phyloP scores from a whole-genome alignment of 1,284 basidiomycete species.

The Rhizoctonia solani region DNA sequence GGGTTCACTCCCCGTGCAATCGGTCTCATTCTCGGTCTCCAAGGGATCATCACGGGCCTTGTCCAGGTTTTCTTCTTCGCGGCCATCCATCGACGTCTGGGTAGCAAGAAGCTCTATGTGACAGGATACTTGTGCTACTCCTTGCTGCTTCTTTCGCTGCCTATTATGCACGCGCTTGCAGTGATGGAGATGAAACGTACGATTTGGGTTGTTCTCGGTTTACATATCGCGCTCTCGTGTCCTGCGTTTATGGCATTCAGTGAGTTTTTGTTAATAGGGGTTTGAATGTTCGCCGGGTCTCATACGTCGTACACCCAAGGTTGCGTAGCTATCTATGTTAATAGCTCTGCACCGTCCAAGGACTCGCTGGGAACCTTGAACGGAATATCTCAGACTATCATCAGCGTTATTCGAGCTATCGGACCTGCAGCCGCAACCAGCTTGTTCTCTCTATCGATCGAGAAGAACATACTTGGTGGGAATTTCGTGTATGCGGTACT shows the following conservation, averaged over 20 bases:
- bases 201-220: constrained; percentile 20
- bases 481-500: constrained; percentile 37
- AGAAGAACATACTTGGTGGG: constrained; percentile 35
- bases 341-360: constrained; percentile 34
- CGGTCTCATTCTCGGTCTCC: constrained; percentile 34
- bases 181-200: not conserved
- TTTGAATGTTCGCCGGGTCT: not conserved
- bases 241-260: constrained; percentile 34
- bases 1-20: constrained; percentile 33
- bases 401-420: constrained; percentile 33
- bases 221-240: constrained; percentile 19
- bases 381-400: constrained; percentile 36
- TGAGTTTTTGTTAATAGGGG: not conserved
- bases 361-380: constrained; percentile 34
- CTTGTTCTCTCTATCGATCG: constrained; percentile 36
- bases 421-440: constrained; percentile 37
- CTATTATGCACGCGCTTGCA: constrained; percentile 35
- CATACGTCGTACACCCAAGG: constrained; percentile 17
- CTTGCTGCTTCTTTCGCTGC: constrained; percentile 16
- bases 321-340: constrained; percentile 34
- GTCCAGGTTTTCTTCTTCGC: constrained; percentile 36
- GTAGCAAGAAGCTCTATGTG: constrained; percentile 32
- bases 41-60: constrained; percentile 33
- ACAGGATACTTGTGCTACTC: constrained; percentile 28
- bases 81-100: constrained; percentile 31